Conservation (phyloP, 2,329 filamentous ascomycete genomes). For the Colletotrichum theobromicola region DNA sequence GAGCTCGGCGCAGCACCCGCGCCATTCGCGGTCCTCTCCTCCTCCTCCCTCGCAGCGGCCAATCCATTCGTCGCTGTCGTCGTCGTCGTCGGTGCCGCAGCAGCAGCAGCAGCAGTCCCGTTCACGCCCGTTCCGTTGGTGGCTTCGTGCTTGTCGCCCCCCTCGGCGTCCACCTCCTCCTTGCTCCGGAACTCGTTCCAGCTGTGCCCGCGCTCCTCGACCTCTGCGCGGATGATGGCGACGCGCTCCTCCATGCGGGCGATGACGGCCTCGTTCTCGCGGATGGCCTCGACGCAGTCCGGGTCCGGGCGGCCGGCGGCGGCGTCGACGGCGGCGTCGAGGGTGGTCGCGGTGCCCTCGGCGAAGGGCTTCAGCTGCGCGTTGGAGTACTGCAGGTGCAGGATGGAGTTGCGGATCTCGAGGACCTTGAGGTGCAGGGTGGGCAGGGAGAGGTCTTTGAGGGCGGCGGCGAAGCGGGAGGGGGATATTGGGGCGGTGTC, state of each 20-base stretch:
- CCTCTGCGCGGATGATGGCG: slow-evolving; percentile 66
- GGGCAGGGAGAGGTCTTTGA: slow-evolving; percentile 69
- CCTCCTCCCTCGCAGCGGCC: slow-evolving; percentile 5
- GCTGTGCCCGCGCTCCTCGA: slow-evolving; percentile 60
- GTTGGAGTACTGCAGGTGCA: slow-evolving; percentile 77
- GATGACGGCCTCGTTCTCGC: slow-evolving; percentile 74
- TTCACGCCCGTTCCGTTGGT: not conserved
- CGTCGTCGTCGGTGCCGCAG: not conserved
- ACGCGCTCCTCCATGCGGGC: slow-evolving; percentile 71
- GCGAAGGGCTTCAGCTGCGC: slow-evolving; percentile 74
- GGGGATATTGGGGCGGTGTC: slow-evolving; percentile 66
- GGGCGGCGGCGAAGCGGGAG: slow-evolving; percentile 68
- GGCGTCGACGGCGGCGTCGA: slow-evolving; percentile 26
- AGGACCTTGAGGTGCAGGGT: slow-evolving; percentile 76
- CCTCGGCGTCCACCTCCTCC: slow-evolving; percentile 44
- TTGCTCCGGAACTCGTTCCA: slow-evolving; percentile 63
- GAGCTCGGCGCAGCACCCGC: slow-evolving; percentile 10
- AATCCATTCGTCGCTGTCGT: slow-evolving; percentile 22
- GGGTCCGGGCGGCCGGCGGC: slow-evolving; percentile 53
- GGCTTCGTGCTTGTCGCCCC: not conserved
- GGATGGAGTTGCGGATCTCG: slow-evolving; percentile 77
- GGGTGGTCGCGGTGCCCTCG: slow-evolving; percentile 44
- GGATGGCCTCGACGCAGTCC: slow-evolving; percentile 76
- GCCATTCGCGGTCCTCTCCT: slow-evolving; percentile 19
- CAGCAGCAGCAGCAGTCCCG: not conserved